Conservation (phyloP, 2,329 filamentous ascomycete species). For the Hymenoscyphus fructigenus region DNA sequence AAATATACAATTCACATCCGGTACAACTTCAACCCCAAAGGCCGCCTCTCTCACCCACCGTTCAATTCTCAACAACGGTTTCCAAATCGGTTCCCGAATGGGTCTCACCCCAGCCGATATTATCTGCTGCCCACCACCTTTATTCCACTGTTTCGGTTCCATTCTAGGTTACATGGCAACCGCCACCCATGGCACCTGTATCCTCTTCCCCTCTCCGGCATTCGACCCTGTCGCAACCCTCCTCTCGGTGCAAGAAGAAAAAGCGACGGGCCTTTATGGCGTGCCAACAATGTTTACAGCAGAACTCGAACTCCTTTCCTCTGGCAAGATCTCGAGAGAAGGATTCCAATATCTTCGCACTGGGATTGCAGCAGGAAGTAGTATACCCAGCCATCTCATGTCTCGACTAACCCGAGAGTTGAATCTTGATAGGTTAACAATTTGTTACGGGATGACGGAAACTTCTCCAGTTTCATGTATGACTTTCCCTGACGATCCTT, state of each 20-base stretch:
- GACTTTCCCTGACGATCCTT: constrained; percentile 67
- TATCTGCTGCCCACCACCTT: constrained; percentile 80
- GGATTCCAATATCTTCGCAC: constrained; percentile 71
- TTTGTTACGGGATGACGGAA: constrained; percentile 66
- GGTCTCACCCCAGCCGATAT: constrained; percentile 70
- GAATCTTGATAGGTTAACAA: constrained; percentile 79
- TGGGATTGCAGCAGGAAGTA: constrained; percentile 87
- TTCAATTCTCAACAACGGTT: constrained; percentile 90
- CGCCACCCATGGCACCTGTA: constrained; percentile 75
- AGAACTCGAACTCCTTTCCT: constrained; percentile 73
- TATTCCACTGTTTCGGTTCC: constrained; percentile 89
- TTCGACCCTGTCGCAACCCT: constrained; percentile 79
- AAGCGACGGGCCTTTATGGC: constrained; percentile 72
- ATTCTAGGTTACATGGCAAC: constrained; percentile 96
- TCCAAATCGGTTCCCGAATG: constrained; percentile 83
- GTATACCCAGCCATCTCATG: constrained; percentile 83
- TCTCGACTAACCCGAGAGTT: constrained; percentile 68
- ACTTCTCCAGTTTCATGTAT: constrained; percentile 55
- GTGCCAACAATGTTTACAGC: constrained; percentile 95
- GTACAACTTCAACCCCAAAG: constrained; percentile 89
- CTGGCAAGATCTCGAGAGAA: constrained; percentile 42
- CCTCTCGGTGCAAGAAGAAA: constrained; percentile 47
- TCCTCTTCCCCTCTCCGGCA: constrained; percentile 82
- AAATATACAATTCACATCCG: constrained; percentile 96
- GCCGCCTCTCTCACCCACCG: constrained; percentile 85